Evolutionary conservation across 2,329 filamentous ascomycete species (phyloP).

Genomic region (Ceratocystis lukuohia): DNA sequence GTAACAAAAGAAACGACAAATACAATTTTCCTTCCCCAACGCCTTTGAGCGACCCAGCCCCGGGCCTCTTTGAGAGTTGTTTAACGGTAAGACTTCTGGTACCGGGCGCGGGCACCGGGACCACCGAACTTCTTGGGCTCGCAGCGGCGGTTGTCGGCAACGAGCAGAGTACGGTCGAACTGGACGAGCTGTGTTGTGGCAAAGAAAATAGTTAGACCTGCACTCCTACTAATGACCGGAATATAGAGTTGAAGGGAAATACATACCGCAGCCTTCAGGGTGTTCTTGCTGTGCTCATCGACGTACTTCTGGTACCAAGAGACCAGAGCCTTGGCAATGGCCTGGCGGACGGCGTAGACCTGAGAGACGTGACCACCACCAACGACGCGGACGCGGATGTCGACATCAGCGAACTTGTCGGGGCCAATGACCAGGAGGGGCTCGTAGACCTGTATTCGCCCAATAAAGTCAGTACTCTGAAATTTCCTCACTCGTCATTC

Average conservation of each 20-base stretch:
- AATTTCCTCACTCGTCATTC: neutral
- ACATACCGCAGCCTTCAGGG: constrained; percentile 39
- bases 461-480: constrained; percentile 5
- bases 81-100: constrained; percentile 99
- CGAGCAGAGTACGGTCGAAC: constrained; percentile 94
- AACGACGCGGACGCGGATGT: constrained; percentile 91
- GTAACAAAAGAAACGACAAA: constrained; percentile 21
- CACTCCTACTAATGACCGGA: neutral
- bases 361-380: constrained; percentile 97
- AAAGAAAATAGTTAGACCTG: constrained; percentile 59
- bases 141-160: constrained; percentile 97
- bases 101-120: constrained; percentile 87
- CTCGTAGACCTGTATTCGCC: constrained; percentile 67
- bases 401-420: constrained; percentile 93
- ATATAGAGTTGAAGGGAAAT: neutral
- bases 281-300: constrained; percentile 99
- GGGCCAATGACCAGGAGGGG: constrained; percentile 91
- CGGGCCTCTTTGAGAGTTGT: constrained; percentile 21
- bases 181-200: constrained; percentile 47
- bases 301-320: constrained; percentile 99
- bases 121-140: constrained; percentile 98
- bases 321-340: constrained; percentile 68
- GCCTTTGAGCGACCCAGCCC: constrained; percentile 20
- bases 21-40: constrained; percentile 20
- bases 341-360: constrained; percentile 97